These are phyloP conservation scores for Termitomyces sp. DNA, from an alignment of 768 basidiomycete species.

Conservation along the genomic window DNA sequence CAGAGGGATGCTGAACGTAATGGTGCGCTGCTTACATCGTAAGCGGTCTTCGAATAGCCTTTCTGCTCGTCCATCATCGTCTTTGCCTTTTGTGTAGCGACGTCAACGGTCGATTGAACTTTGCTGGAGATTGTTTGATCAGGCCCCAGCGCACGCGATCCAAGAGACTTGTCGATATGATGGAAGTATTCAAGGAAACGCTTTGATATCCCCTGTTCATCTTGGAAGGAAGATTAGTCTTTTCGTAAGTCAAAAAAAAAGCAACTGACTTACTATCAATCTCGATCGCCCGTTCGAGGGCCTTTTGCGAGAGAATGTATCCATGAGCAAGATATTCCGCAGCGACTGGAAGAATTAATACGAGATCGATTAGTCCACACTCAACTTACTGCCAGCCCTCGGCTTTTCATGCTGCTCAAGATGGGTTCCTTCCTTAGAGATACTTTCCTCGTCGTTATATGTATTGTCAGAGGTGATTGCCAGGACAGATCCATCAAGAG, in stretches of 20 bases:
- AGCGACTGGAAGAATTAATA: constrained; percentile 48
- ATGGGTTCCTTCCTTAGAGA: constrained; percentile 29
- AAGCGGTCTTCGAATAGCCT: constrained; percentile 66
- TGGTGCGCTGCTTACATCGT: constrained; percentile 45
- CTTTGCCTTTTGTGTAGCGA: constrained; percentile 67
- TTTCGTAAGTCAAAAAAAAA: not conserved
- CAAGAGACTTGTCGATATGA: constrained; percentile 65
- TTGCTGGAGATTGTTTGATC: constrained; percentile 80
- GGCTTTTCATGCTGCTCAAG: constrained; percentile 92
- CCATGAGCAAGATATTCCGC: constrained; percentile 94
- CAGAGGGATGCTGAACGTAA: not conserved
- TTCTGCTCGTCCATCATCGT: constrained; percentile 80
- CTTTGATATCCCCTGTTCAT: constrained; percentile 83
- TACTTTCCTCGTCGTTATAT: constrained; percentile 52
- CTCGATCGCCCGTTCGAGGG: constrained; percentile 78
- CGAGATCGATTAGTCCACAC: not conserved
- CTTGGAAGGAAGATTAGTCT: constrained; percentile 26
- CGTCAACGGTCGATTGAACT: constrained; percentile 57
- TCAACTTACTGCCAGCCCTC: constrained; percentile 66
- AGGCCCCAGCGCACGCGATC: constrained; percentile 68
- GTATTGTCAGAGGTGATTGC: constrained; percentile 66
- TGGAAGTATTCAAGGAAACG: constrained; percentile 81
- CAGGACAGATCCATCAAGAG: constrained; percentile 69
- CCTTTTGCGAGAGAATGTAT: constrained; percentile 73
- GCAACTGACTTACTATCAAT: constrained; percentile 52